phyloP scores from a whole-genome alignment of 768 basidiomycete species.

The Megacollybia marginata region DNA sequence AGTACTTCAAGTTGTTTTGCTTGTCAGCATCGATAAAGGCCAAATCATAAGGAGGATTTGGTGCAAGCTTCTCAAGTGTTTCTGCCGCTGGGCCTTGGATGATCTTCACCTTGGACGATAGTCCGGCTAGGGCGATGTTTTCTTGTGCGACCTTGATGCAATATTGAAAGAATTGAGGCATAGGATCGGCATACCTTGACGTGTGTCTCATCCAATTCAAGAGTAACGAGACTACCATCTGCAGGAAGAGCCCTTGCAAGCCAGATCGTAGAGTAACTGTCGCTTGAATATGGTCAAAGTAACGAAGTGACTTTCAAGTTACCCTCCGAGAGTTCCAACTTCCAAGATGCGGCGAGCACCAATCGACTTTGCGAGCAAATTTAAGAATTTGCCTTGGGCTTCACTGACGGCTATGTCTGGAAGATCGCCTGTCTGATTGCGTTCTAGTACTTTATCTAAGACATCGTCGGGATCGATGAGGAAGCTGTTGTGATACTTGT shows the following conservation, averaged over 20 bases:
- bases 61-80: slow-evolving; percentile 37
- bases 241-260: slow-evolving; percentile 38
- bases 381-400: slow-evolving; percentile 38
- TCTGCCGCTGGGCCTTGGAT: slow-evolving; percentile 46
- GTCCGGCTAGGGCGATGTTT: slow-evolving; percentile 48
- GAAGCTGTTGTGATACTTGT: slow-evolving; percentile 26
- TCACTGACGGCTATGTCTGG: slow-evolving; percentile 26
- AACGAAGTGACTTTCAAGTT: slow-evolving; percentile 13
- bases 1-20: slow-evolving; percentile 44
- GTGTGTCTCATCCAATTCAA: slow-evolving; percentile 38
- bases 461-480: slow-evolving; percentile 25
- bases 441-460: slow-evolving; percentile 21
- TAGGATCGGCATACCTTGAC: slow-evolving; percentile 27
- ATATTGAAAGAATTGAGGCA: not conserved
- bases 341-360: slow-evolving; percentile 42
- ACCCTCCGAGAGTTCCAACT: slow-evolving; percentile 46
- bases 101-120: slow-evolving; percentile 39
- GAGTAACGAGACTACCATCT: slow-evolving; percentile 41
- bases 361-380: slow-evolving; percentile 32
- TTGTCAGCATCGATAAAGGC: slow-evolving; percentile 74
- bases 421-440: slow-evolving; percentile 23
- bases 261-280: slow-evolving; percentile 33
- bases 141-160: slow-evolving; percentile 23
- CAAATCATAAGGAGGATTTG: slow-evolving; percentile 51
- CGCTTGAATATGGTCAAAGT: not conserved